phyloP scores from a whole-genome alignment of 225 moss, liverwort and hornwort species.

The Sphagnum contortum region DNA sequence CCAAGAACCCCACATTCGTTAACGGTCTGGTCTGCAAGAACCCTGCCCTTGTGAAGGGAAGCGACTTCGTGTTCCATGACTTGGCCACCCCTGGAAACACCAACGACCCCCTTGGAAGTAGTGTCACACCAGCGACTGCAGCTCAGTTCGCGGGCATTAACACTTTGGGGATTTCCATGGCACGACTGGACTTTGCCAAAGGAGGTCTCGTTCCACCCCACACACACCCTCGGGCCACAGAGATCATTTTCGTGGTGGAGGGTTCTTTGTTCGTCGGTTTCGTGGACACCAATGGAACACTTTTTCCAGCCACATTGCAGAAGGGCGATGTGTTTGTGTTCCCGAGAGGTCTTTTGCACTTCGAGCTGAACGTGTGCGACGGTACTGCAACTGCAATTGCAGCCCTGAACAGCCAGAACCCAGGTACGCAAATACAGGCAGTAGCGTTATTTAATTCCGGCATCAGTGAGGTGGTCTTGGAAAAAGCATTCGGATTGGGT shows the following conservation, averaged over 20 bases:
- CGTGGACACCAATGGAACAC: not conserved
- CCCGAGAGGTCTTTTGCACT: conserved; percentile 2
- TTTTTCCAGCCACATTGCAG: not conserved
- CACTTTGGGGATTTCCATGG: conserved; percentile 1
- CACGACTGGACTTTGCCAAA: not conserved
- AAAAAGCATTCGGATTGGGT: not conserved
- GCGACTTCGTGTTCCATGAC: conserved; percentile 3
- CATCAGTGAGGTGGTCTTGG: conserved; percentile 1
- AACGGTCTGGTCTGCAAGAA: not conserved
- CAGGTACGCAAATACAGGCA: not conserved
- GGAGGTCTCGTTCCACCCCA: conserved; percentile 5
- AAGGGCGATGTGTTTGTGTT: not conserved
- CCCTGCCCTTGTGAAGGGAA: not conserved
- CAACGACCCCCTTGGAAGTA: not conserved
- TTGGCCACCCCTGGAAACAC: not conserved
- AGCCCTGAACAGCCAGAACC: conserved; percentile 7
- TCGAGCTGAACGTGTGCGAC: not conserved
- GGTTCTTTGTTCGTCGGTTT: not conserved
- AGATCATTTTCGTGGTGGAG: not conserved
- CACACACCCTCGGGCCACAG: conserved; percentile 2
- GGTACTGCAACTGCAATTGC: not conserved
- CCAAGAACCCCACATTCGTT: not conserved
- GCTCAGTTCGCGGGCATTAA: not conserved
- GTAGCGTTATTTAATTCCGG: not conserved
- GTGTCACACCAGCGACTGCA: not conserved